phyloP scores from a whole-genome alignment of 192 early-diverging fungal species.

The Neocallimastix lanati region DNA sequence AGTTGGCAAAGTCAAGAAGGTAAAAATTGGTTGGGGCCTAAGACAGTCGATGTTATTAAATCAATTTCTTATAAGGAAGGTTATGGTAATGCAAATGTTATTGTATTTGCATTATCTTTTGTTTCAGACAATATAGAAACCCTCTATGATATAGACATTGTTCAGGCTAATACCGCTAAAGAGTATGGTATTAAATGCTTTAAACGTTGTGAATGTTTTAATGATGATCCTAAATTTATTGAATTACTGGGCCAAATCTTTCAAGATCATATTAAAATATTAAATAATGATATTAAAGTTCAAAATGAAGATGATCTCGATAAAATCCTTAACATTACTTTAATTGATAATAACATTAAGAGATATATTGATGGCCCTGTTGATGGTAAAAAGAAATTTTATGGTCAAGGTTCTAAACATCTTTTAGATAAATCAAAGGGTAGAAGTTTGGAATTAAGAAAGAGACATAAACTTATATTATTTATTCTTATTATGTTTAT shows the following conservation, averaged over 20 bases:
- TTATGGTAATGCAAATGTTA: conserved; percentile 55
- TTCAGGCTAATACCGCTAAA: not conserved
- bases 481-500: too few species aligned
- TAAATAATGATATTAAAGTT: not conserved
- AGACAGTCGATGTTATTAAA: conserved; percentile 62
- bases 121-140: conserved; percentile 95
- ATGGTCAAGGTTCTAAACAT: not conserved
- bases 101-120: conserved; percentile 86
- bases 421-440: too few species aligned
- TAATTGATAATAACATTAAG: not conserved
- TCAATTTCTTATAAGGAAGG: conserved; percentile 7
- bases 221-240: conserved; percentile 80
- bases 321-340: not conserved
- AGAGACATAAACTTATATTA: too few species aligned
- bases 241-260: conserved; percentile 21
- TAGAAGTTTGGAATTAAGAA: too few species aligned
- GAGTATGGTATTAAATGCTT: conserved; percentile 59
- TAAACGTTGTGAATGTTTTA: conserved; percentile 81
- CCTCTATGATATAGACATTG: conserved; percentile 79
- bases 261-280: not conserved
- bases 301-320: not conserved
- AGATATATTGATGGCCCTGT: not conserved
- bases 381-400: not conserved
- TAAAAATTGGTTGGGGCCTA: conserved; percentile 73
- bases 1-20: conserved; percentile 95